Conservation (phyloP, 805 yeast species). For the Candida arabinofermentans region DNA sequence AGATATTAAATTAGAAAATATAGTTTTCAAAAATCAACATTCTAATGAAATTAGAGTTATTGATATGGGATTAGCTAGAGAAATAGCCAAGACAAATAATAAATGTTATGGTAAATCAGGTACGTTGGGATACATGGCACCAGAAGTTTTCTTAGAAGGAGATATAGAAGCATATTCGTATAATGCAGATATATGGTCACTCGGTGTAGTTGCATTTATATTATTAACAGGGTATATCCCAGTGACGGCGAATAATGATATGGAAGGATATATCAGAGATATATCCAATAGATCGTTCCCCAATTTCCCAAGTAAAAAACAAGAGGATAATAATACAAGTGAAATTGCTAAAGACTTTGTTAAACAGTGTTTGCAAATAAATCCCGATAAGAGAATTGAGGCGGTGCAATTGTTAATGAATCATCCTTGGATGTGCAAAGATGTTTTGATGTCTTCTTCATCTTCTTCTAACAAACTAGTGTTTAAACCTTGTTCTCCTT, state of each 20-base stretch:
- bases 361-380: constrained; percentile 52
- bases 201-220: constrained; percentile 85
- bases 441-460: too few relatives aligned
- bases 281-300: constrained; percentile 57
- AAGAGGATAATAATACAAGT: constrained; percentile 66
- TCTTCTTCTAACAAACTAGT: too few relatives aligned
- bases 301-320: constrained; percentile 47
- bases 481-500: too few relatives aligned
- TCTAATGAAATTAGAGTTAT: constrained; percentile 67
- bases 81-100: constrained; percentile 28
- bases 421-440: constrained; percentile 45
- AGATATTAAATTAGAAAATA: constrained; percentile 85
- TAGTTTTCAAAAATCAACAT: constrained; percentile 56
- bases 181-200: constrained; percentile 82
- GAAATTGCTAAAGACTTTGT: constrained; percentile 70
- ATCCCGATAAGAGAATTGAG: constrained; percentile 55
- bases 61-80: constrained; percentile 87
- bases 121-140: constrained; percentile 89
- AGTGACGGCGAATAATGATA: constrained; percentile 68
- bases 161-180: constrained; percentile 33
- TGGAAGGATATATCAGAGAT: constrained; percentile 62
- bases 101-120: constrained; percentile 35
- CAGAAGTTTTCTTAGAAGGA: constrained; percentile 65
- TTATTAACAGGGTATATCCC: constrained; percentile 83
- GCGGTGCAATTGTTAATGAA: background rate